Base-by-base conservation (phyloP, 1,284 basidiomycete genomes). In the Amylostereum chailletii region DNA sequence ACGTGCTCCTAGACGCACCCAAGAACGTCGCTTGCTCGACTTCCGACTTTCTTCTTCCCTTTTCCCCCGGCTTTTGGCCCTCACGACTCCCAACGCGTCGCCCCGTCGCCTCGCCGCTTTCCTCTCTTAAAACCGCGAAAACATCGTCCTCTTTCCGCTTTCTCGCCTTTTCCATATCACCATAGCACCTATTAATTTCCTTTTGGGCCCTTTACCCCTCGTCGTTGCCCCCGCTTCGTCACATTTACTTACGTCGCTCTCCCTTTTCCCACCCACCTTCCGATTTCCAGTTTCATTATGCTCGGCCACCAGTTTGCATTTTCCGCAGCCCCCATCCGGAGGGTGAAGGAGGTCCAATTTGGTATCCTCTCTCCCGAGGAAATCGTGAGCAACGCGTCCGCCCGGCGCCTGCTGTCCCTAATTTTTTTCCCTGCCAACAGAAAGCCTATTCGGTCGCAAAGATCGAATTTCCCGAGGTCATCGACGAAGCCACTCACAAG, bases 301-400 rank as follows among this genome's bases (percentile, higher is more conserved):
- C 74, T 89, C 54, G 86, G 86, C 56, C 86, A 90, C 68, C 85
- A 87, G 66, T 90, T 90, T 61, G 86, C 94, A 57, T 90, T 85
- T 68, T 97, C 94, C 41, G 86, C 90, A 63, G 94, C 94, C 52
- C 94, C 94, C 38, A 80, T 94, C 69, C 85, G 88, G 69, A 89
- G 90, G 70, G 92, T 98, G 61, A 90, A 86, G 74, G 94, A 98
- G 74, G 95, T 99, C 54, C 96, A 99, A 70, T 99, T 99, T 74
- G 95, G 96, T 64, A 94, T 99, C 59, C 83, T 99, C 63, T 96
- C 94, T 48, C 96, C 96, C n/a, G 96, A 99, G 72, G 96, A 99
- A 77, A 99, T 99, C 66, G 91, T 95, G 65, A 66, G 90, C 19
- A 55, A 41, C 34, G 52, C 42, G 52, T 7, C 39, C 8, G n/a